Evolutionary conservation across 371 early-diverging fungal genomes (phyloP).

Genomic region (Apophysomyces variabilis): DNA sequence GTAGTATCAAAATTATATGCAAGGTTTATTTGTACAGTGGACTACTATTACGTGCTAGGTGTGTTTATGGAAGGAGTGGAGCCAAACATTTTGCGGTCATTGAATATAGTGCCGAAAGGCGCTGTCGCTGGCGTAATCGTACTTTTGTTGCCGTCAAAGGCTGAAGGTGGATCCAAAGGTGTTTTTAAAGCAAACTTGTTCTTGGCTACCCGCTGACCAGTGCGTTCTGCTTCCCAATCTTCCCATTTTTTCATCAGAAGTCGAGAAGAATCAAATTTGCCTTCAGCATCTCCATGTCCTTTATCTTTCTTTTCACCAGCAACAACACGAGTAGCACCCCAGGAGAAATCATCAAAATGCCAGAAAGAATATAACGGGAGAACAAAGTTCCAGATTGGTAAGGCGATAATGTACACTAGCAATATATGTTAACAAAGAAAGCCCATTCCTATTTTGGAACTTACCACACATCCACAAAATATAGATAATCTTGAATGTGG

Average conservation of each 20-base stretch:
- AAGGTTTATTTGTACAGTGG: too few relatives aligned
- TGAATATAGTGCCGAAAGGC: slow-evolving; percentile 50
- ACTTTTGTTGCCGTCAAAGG: slow-evolving; percentile 31
- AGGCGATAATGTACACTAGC: slow-evolving; percentile 64
- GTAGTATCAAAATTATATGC: too few relatives aligned
- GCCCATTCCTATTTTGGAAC: slow-evolving; percentile 8
- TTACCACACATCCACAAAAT: slow-evolving; percentile 76
- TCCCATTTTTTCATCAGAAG: slow-evolving; percentile 68
- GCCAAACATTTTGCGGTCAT: slow-evolving; percentile 55
- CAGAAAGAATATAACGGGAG: slow-evolving; percentile 95
- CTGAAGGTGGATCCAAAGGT: slow-evolving; percentile 29
- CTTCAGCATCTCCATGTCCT: slow-evolving; percentile 64
- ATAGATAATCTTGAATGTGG: slow-evolving; percentile 82
- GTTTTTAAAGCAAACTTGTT: slow-evolving; percentile 37
- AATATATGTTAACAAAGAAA: neutral
- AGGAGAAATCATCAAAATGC: slow-evolving; percentile 97
- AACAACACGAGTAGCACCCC: slow-evolving; percentile 89
- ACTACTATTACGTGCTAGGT: too few relatives aligned
- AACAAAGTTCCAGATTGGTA: slow-evolving; percentile 96
- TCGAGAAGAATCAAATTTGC: slow-evolving; percentile 67
- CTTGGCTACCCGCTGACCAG: slow-evolving; percentile 38
- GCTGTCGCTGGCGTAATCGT: slow-evolving; percentile 27
- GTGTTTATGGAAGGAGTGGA: slow-evolving; percentile 27
- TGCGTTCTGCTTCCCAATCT: slow-evolving; percentile 76
- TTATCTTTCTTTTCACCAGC: slow-evolving; percentile 71